Conservation (phyloP, 2,329 filamentous ascomycete genomes). For the Lasiodiplodia gonubiensis region DNA sequence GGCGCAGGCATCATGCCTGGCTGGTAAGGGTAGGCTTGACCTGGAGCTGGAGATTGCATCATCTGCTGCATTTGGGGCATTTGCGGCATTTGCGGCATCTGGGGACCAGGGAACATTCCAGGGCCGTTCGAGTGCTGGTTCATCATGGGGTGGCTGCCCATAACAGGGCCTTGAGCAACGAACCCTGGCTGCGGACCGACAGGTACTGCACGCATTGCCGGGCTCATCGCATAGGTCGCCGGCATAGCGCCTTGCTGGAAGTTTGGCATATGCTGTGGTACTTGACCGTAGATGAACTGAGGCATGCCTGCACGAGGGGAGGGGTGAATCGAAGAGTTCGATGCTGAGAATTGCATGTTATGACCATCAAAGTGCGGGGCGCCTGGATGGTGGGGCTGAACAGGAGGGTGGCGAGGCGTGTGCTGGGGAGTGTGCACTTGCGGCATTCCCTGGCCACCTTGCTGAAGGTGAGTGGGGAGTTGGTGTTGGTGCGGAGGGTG, state of each 20-base stretch:
- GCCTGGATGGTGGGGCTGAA: slow-evolving; percentile 73
- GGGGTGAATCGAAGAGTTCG: slow-evolving; percentile 77
- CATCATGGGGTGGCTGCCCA: slow-evolving; percentile 80
- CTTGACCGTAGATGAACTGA: slow-evolving; percentile 68
- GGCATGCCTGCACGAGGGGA: slow-evolving; percentile 76
- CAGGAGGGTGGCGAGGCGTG: slow-evolving; percentile 77
- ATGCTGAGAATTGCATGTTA: slow-evolving; percentile 84
- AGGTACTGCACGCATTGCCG: slow-evolving; percentile 71
- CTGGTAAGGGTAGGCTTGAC: slow-evolving; percentile 71
- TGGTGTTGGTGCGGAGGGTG: slow-evolving; percentile 84
- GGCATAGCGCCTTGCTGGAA: slow-evolving; percentile 63
- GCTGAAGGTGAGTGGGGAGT: slow-evolving; percentile 80
- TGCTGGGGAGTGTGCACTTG: slow-evolving; percentile 76
- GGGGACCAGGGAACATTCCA: slow-evolving; percentile 70
- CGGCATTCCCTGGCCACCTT: slow-evolving; percentile 70
- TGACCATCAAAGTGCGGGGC: slow-evolving; percentile 79
- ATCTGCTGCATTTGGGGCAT: slow-evolving; percentile 26
- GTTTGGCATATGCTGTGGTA: slow-evolving; percentile 61
- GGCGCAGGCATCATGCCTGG: slow-evolving; percentile 54
- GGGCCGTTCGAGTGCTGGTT: slow-evolving; percentile 70
- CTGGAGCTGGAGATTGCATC: slow-evolving; percentile 76
- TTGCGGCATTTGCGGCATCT: slow-evolving; percentile 23
- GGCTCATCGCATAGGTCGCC: slow-evolving; percentile 70
- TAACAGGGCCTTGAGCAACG: slow-evolving; percentile 71
- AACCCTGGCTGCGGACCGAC: slow-evolving; percentile 74